phyloP scores from a whole-genome alignment of 2,329 filamentous ascomycete genomes.

The Epichloe gansuensis region DNA sequence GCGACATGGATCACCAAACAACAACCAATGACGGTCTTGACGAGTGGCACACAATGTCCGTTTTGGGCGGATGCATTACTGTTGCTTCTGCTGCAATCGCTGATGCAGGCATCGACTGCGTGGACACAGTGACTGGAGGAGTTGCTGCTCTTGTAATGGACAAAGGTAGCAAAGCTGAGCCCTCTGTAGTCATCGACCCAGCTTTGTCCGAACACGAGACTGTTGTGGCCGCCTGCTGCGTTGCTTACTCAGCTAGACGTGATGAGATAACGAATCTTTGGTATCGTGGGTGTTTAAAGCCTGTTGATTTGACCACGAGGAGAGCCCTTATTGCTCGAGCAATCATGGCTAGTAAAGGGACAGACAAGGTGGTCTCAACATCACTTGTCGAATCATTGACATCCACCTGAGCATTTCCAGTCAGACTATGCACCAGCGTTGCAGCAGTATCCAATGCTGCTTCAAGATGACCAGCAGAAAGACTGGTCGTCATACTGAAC shows the following conservation, averaged over 20 bases:
- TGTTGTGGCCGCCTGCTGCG: conserved; percentile 72
- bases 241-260: conserved; percentile 73
- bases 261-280: conserved; percentile 93
- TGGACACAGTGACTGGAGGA: conserved; percentile 80
- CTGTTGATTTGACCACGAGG: conserved; percentile 22
- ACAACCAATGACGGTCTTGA: conserved; percentile 39
- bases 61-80: conserved; percentile 82
- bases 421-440: neutral
- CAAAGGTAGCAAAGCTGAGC: conserved; percentile 18
- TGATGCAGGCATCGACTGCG: conserved; percentile 90
- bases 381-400: conserved; percentile 25
- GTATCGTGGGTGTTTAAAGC: conserved; percentile 61
- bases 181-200: conserved; percentile 61
- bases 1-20: conserved; percentile 61
- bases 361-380: conserved; percentile 17
- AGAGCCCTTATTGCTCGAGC: conserved; percentile 25
- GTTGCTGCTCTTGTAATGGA: conserved; percentile 63
- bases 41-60: conserved; percentile 82
- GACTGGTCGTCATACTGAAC: neutral
- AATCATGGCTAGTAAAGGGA: conserved; percentile 28
- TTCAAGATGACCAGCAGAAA: neutral
- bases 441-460: neutral
- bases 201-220: conserved; percentile 66
- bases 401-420: neutral
- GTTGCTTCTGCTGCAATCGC: conserved; percentile 85